phyloP scores from a whole-genome alignment of 495 filamentous ascomycete species.

The Penicillium goetzii region DNA sequence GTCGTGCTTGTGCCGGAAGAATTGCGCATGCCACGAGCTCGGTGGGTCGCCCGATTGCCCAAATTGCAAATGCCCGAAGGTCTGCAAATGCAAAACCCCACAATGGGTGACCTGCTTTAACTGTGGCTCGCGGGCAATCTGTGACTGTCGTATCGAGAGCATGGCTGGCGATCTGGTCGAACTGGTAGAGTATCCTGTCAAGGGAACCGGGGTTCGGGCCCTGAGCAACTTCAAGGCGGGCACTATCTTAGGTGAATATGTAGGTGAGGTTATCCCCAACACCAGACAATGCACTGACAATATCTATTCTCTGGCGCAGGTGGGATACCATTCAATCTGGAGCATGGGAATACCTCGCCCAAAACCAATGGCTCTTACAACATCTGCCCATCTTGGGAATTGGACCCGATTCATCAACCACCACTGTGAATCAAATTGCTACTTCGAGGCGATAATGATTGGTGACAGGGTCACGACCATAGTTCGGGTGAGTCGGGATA shows the following conservation, averaged over 20 bases:
- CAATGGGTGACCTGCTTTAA: neutral
- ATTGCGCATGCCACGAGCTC: neutral
- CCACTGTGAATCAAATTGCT: slow-evolving; percentile 60
- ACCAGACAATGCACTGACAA: neutral
- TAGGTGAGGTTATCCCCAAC: slow-evolving; percentile 34
- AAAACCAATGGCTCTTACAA: neutral
- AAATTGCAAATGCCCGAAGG: slow-evolving; percentile 1
- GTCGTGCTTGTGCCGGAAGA: neutral
- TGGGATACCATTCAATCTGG: neutral
- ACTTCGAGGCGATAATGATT: slow-evolving; percentile 25
- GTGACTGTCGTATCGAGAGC: slow-evolving; percentile 24
- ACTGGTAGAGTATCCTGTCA: slow-evolving; percentile 34
- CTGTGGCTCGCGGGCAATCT: slow-evolving; percentile 20
- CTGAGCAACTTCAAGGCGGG: slow-evolving; percentile 32
- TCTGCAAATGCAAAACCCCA: neutral
- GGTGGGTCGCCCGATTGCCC: neutral
- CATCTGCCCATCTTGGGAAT: slow-evolving; percentile 37
- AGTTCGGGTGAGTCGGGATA: slow-evolving; percentile 30
- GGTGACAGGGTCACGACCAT: slow-evolving; percentile 30
- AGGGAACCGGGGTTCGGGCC: slow-evolving; percentile 40
- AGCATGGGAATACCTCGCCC: neutral
- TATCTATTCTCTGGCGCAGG: slow-evolving; percentile 1
- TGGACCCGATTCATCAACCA: slow-evolving; percentile 76
- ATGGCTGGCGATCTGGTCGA: slow-evolving; percentile 36
- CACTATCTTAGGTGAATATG: slow-evolving; percentile 37